A percentile compares a stretch with the other conserved stretches of the same genome.
Conservation (phyloP, 164 flowering plant genomes). For the Echeveria elegans region DNA sequence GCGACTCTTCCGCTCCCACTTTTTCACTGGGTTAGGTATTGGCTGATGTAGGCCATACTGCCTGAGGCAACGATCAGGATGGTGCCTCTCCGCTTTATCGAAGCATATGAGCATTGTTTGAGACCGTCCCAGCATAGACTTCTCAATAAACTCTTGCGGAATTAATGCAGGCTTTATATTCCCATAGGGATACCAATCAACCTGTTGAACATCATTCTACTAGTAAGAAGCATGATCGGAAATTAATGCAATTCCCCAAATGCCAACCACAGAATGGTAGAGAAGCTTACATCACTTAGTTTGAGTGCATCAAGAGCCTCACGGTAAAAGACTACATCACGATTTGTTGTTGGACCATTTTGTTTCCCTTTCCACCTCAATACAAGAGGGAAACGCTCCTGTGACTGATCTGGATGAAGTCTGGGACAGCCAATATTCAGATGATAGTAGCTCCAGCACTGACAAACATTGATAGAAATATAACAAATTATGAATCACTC, state of each 20-base stretch:
- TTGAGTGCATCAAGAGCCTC: slow-evolving; percentile 54
- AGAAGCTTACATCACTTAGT: slow-evolving; percentile 41
- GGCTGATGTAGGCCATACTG: slow-evolving; percentile 50
- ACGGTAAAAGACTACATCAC: slow-evolving; percentile 61
- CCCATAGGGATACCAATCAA: slow-evolving; percentile 57
- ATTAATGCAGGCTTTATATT: slow-evolving; percentile 29
- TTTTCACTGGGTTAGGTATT: slow-evolving; percentile 40
- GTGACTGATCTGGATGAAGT: slow-evolving; percentile 43
- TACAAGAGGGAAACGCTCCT: slow-evolving; percentile 59
- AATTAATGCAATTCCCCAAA: not conserved
- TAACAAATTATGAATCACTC: too few species aligned
- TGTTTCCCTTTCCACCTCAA: slow-evolving; percentile 74
- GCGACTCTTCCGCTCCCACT: slow-evolving; percentile 61
- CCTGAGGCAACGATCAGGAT: slow-evolving; percentile 57
- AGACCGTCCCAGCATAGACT: slow-evolving; percentile 44
- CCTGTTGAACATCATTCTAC: slow-evolving; percentile 23
- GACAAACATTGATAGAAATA: slow-evolving; percentile 14
- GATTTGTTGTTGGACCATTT: slow-evolving; percentile 60
- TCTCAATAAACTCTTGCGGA: slow-evolving; percentile 32
- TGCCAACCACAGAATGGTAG: not conserved
- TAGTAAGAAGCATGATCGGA: not conserved
- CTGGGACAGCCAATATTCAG: slow-evolving; percentile 58
- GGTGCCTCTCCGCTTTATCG: slow-evolving; percentile 73
- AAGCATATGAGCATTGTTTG: slow-evolving; percentile 68
- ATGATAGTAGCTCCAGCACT: slow-evolving; percentile 80